Conservation (phyloP, 1,139 yeast genomes). For the Taiozyma sp. region DNA sequence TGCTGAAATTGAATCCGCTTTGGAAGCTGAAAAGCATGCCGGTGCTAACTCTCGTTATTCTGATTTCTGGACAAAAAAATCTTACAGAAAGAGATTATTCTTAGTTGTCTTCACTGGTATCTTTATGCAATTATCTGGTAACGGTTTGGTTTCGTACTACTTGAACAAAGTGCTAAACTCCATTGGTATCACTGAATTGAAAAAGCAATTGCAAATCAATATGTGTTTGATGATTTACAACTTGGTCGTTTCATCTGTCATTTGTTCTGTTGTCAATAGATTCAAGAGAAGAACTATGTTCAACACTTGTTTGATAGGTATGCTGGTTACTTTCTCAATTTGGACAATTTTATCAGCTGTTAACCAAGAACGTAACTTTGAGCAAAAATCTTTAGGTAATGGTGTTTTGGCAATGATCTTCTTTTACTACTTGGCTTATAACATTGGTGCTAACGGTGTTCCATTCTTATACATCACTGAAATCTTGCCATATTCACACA, state of each 20-base stretch:
- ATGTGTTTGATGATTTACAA: constrained; percentile 23
- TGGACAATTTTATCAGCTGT: constrained; percentile 32
- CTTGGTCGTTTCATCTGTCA: constrained; percentile 13
- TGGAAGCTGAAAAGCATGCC: constrained; percentile 17
- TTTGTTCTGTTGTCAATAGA: constrained; percentile 1
- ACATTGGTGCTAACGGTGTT: constrained; percentile 26
- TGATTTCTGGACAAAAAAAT: constrained; percentile 33
- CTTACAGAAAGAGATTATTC: constrained; percentile 39
- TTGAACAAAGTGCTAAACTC: constrained; percentile 41
- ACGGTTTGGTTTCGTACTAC: constrained; percentile 48
- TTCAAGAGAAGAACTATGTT: constrained; percentile 33
- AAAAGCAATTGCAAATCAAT: constrained; percentile 39
- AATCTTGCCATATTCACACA: constrained; percentile 31
- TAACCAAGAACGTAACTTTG: constrained; percentile 21
- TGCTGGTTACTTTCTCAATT: constrained; percentile 25
- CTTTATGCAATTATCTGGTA: constrained; percentile 38
- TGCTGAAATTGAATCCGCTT: constrained; percentile 35
- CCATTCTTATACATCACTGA: constrained; percentile 32
- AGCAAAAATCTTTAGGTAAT: constrained; percentile 23
- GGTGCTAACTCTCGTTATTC: constrained; percentile 22
- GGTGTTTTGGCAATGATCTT: constrained; percentile 33
- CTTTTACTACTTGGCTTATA: constrained; percentile 27
- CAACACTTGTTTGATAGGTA: constrained; percentile 22
- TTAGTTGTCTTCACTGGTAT: constrained; percentile 31
- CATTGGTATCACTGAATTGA: constrained; percentile 40